Base-by-base conservation (phyloP, 2,329 filamentous ascomycete species). In the Talaromyces sp. region DNA sequence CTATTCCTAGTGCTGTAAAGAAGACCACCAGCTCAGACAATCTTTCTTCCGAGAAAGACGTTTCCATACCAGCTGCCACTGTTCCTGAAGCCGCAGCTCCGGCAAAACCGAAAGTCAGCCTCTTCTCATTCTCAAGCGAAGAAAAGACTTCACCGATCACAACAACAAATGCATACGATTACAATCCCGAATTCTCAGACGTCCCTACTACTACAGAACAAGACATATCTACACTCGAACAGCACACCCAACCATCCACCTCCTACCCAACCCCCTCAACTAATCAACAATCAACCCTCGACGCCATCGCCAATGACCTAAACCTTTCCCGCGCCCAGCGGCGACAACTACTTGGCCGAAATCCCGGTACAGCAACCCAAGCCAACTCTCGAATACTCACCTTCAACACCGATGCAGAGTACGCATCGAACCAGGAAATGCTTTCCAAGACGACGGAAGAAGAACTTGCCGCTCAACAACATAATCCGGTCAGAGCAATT, bases 361-460 rank as follows among this genome's bases (percentile, higher is more conserved):
- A 76, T 69, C 69, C 76, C 39, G 78, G 77, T 63, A 33, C 37
- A 39, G 33, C 45, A 37, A 35, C 52, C 22, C 68, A 80, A 8
- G 81, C 85, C n/a, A 82, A 82, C 2, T 82, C 86, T n/a, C 88
- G 86, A 50, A 85, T 97, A 43, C 85, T 93, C 68, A 93, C 90
- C 72, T 97, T 97, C 84, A 92, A 96, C 79, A 93, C 92, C 69
- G 92, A 96, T 74, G 81, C 83, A 65, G 93, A 97, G 79, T 98
- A 98, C 76, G 86, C 85, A 27, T 87, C 90, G 72, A 98, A 98
- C 76, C 91, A 97, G 79, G 84, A 84, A 69, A 75, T 96, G 24
- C 86, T 92, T 11, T 86, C 88, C 19, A 86, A 59, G 89, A 90
- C 73, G 87, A 93, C 75, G 82, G 87, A 72, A 75, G 72, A 72